These are phyloP conservation scores for Tetrahymena thermophila DNA, from an alignment of 73 alveolate species.

Conservation along the genomic window DNA sequence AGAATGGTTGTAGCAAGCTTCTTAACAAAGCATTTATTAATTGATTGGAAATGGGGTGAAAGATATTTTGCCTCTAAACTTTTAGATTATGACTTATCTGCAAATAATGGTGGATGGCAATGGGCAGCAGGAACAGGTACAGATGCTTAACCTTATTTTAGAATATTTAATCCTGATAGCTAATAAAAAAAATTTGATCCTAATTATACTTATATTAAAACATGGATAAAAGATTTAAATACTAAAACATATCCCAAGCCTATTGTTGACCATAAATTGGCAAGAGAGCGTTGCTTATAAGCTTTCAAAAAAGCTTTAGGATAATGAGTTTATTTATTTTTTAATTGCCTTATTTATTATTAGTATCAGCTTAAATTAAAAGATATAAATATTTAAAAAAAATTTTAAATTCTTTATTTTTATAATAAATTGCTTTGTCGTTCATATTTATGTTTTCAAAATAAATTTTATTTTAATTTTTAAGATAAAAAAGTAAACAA, in stretches of 20 bases:
- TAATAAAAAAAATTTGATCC: conserved; percentile 6
- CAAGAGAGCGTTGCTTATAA: background rate
- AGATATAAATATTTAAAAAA: too few relatives aligned
- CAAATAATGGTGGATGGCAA: conserved; percentile 17
- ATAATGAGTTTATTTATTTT: background rate
- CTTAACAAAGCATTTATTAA: background rate
- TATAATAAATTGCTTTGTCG: too few relatives aligned
- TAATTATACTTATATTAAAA: background rate
- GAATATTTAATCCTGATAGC: conserved; percentile 16
- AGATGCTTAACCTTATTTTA: conserved; percentile 16
- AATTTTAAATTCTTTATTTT: too few relatives aligned
- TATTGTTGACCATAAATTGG: background rate
- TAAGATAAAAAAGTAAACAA: too few relatives aligned
- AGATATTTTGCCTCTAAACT: background rate
- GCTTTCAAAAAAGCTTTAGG: background rate
- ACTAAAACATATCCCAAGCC: conserved; percentile 3
- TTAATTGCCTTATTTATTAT: too few relatives aligned
- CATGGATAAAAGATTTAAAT: conserved; percentile 11
- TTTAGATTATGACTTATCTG: conserved; percentile 6
- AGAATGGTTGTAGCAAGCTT: conserved; percentile 15
- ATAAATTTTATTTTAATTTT: too few relatives aligned
- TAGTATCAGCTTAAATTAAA: too few relatives aligned
- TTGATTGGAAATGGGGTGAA: conserved; percentile 28
- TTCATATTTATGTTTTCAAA: too few relatives aligned
- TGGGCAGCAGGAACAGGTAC: conserved; percentile 23